Base-by-base conservation (phyloP, 2,329 filamentous ascomycete species). In the Pseudocercospora pini-densiflorae region DNA sequence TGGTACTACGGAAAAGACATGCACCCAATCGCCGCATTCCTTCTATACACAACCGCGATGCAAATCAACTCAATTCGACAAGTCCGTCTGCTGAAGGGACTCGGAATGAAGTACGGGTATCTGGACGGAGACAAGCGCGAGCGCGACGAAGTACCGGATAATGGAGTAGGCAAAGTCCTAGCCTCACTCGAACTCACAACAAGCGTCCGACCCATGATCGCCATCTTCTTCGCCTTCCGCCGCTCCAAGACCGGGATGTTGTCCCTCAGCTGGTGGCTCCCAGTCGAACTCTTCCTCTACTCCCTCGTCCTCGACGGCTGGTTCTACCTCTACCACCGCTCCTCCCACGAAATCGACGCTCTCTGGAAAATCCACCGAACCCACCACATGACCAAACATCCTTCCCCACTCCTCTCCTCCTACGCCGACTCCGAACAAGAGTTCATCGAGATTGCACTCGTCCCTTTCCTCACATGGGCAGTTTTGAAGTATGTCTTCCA, bases 311-410 rank as follows among this genome's bases (percentile, higher is more conserved):
- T 83, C 5, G 81, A 83, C 68, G 81, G 82, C 57, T 83, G 80
- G 79, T 82, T 81, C 70, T 82, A 82, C 71, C 76, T 78, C 76
- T 82, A 82, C 64, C 80, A 81, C 66, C 78, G 81, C 2, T 53
- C 75, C 16, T 82, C 81, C 78, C 81, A 83, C 65, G 80, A 82
- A 61, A 58, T 79, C 16, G 71, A 75, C 19, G 70, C 64, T 0
- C 74, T 83, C 12, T 83, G 81, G 81, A 76, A 80, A 53, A 82
- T 77, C 65, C 81, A 83, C 72, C 78, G 80, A 59, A 82, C 80
- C 0, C 81, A 83, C 62, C 81, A 83, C 68, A 72, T 83, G 8
- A 82, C 80, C 49, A 82, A 82, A 66, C 81, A 83, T 62, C 81
- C 81, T 3, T 81, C 80, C 55, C 79, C 80, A 6, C 76, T 83